Evolutionary conservation across 306 rosid species (phyloP).

Genomic region (Vicia faba): DNA sequence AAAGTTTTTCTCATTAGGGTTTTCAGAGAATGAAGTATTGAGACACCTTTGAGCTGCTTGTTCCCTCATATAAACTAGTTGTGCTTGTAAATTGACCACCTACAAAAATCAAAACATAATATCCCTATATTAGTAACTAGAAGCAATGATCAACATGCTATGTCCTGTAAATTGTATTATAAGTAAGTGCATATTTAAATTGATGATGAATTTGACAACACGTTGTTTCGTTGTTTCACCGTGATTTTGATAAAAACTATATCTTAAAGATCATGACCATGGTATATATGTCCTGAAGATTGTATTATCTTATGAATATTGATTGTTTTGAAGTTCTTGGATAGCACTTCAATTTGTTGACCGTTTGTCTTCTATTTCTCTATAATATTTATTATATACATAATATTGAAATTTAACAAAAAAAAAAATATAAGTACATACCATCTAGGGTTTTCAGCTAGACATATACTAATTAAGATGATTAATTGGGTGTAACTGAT

Average conservation of each 20-base stretch:
- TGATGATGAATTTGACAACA: neutral
- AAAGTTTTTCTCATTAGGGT: constrained; percentile 61
- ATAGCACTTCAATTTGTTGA: too few relatives aligned
- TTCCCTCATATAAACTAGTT: constrained; percentile 74
- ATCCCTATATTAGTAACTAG: neutral
- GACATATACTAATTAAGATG: neutral
- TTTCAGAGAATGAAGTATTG: constrained; percentile 49
- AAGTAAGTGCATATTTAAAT: neutral
- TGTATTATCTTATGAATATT: neutral
- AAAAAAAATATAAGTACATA: constrained; percentile 3
- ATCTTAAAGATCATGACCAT: neutral
- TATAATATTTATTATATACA: too few relatives aligned
- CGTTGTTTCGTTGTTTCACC: neutral
- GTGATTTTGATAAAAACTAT: neutral
- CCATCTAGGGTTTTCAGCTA: constrained; percentile 43
- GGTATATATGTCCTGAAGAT: neutral
- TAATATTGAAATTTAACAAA: neutral
- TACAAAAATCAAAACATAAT: constrained; percentile 37
- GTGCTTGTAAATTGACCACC: constrained; percentile 93
- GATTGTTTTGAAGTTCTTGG: neutral
- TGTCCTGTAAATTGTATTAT: neutral
- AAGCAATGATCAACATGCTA: neutral
- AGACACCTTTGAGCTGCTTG: constrained; percentile 63
- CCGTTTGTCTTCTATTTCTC: too few relatives aligned
- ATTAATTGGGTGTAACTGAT: neutral